Evolutionary conservation across 495 filamentous ascomycete genomes (phyloP).

Genomic region (Aspergillus steynii): DNA sequence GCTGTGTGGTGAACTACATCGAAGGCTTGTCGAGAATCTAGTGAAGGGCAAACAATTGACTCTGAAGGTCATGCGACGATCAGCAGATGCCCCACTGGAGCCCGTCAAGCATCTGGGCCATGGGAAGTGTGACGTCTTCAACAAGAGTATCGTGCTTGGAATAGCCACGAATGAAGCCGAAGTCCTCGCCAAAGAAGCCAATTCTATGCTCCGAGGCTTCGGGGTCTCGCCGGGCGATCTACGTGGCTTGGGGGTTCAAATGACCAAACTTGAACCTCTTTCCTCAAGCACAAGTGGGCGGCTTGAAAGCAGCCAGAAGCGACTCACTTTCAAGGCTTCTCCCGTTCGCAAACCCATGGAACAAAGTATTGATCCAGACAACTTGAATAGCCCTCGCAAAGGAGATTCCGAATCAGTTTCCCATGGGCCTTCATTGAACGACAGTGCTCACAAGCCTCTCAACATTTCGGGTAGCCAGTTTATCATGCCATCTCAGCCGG

Average conservation of each 20-base stretch:
- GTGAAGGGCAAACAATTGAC: conserved; percentile 87
- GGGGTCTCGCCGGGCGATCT: conserved; percentile 87
- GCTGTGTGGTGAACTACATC: conserved; percentile 78
- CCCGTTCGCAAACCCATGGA: conserved; percentile 31
- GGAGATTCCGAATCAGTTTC: conserved; percentile 51
- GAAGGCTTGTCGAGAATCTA: conserved; percentile 73
- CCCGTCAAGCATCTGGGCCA: conserved; percentile 94
- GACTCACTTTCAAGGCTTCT: conserved; percentile 57
- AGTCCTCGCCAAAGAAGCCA: conserved; percentile 72
- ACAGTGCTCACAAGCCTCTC: conserved; percentile 62
- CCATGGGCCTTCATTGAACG: conserved; percentile 45
- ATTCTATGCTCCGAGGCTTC: conserved; percentile 79
- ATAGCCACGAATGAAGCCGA: conserved; percentile 75
- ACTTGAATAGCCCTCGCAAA: conserved; percentile 69
- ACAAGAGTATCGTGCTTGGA: conserved; percentile 79
- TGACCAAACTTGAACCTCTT: conserved; percentile 85
- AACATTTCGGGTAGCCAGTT: conserved; percentile 87
- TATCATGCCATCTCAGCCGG: conserved; percentile 76
- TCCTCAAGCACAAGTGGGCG: conserved; percentile 45
- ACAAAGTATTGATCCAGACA: conserved; percentile 47
- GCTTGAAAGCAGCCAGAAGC: conserved; percentile 63
- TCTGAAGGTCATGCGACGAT: conserved; percentile 88
- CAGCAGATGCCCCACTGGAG: conserved; percentile 84
- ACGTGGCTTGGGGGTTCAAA: conserved; percentile 83
- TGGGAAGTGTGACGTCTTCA: conserved; percentile 91